Evolutionary conservation across 257 asterid species (phyloP).

Genomic region (Solanum pimpinellifolium): DNA sequence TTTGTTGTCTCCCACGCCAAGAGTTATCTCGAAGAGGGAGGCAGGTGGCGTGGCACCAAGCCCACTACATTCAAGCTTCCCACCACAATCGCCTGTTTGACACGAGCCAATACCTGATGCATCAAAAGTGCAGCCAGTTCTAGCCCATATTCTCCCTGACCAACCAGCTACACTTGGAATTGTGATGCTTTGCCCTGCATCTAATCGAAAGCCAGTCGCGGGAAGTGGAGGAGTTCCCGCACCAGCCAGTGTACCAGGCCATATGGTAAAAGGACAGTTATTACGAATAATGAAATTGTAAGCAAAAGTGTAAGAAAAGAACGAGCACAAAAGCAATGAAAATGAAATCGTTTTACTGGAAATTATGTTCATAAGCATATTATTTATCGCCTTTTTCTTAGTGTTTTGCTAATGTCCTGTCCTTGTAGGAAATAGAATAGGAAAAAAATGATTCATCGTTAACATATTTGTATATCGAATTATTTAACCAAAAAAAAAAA

Average conservation of each 20-base stretch:
- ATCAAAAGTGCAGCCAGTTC: conserved; percentile 79
- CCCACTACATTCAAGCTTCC: conserved; percentile 64
- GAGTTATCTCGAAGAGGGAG: conserved; percentile 74
- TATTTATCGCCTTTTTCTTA: not conserved
- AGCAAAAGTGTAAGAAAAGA: conserved; percentile 20
- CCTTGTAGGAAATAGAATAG: not conserved
- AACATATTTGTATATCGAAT: not conserved
- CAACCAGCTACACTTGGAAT: conserved; percentile 56
- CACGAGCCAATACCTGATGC: conserved; percentile 54
- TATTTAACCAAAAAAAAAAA: not conserved
- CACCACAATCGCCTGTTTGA: conserved; percentile 76
- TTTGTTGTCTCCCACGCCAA: conserved; percentile 42
- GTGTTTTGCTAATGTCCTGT: not conserved
- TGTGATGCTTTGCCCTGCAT: conserved; percentile 38
- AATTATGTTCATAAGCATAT: not conserved
- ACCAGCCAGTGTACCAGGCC: conserved; percentile 83
- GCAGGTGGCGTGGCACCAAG: conserved; percentile 73
- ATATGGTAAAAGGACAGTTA: conserved; percentile 59
- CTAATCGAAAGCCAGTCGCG: conserved; percentile 56
- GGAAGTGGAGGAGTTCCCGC: conserved; percentile 59
- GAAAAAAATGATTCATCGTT: not conserved
- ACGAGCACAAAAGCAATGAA: conserved; percentile 10
- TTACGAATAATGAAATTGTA: conserved; percentile 41
- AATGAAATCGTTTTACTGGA: not conserved
- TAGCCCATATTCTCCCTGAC: conserved; percentile 83